A percentile compares a stretch with the other conserved stretches of the same genome.
These are phyloP conservation scores for Alternaria viburni DNA, from an alignment of 2,329 filamentous ascomycete species.

Conservation along the genomic window DNA sequence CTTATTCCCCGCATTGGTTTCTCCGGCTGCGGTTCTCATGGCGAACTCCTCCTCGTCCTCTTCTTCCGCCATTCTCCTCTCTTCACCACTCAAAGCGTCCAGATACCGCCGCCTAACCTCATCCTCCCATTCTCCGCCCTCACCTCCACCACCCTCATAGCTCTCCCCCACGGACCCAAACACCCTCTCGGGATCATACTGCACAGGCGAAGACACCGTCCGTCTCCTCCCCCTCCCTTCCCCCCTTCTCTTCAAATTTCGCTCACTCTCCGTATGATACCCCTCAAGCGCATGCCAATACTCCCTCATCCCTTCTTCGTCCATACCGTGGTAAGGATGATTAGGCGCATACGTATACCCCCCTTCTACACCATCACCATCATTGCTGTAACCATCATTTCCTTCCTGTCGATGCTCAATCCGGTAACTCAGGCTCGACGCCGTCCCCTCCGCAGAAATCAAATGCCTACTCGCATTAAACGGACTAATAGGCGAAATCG, in stretches of 20 bases:
- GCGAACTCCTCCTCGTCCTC: neutral
- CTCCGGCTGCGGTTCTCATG: neutral
- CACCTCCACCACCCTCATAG: neutral
- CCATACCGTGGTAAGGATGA: slow-evolving; percentile 2
- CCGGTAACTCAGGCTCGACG: neutral
- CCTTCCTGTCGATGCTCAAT: neutral
- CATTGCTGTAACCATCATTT: neutral
- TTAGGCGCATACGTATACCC: neutral
- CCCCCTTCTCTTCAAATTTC: neutral
- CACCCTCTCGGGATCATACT: neutral
- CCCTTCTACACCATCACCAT: neutral
- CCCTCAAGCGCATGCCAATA: neutral
- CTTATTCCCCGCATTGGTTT: neutral
- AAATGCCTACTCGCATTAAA: neutral
- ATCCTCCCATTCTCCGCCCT: neutral
- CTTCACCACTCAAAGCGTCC: neutral
- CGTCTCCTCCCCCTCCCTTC: neutral
- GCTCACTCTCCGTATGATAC: neutral
- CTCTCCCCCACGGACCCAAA: neutral
- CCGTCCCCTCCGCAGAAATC: neutral
- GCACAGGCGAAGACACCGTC: neutral
- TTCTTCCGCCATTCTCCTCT: neutral
- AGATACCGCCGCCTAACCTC: neutral
- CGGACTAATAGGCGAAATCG: neutral
- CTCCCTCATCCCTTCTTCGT: neutral